Evolutionary conservation across 2,329 filamentous ascomycete genomes (phyloP), one percentile per base, ranked within the genome.

Genomic region (Ilyonectria robusta): DNA sequence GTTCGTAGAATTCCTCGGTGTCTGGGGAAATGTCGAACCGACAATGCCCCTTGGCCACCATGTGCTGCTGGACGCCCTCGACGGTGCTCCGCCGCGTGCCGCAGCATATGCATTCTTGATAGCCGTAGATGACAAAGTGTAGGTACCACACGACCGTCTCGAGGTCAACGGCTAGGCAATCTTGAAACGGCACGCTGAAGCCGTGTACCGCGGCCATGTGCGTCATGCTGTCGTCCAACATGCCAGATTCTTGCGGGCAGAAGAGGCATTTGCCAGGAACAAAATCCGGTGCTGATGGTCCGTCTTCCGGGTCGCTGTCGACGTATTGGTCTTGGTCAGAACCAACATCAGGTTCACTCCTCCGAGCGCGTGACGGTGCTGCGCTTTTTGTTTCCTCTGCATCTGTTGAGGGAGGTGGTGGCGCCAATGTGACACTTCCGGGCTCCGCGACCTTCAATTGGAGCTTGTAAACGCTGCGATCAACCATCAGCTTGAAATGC

Each of bases 131-230:
- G 55, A 88, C 76, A 4, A 86, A 78, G 62, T 84, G 81, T 1
- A 88, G 73, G 58, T 88, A 87, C 23, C 76, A 71, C 13, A 88
- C 75, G 1, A 89, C 73, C 0, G 84, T 83, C 48, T 83, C 83
- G 1, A 83, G 66, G 46, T 87, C 84, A 4, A 87, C 83, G 0
- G 78, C 70, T 1, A 89, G 75, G 9, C 79, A 73, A 1, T 82
- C 72, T 53, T 70, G 77, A 37, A 82, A 73, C 1, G 81, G 82
- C 15, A 88, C 74, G 47, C 81, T 79, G 33, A 89, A 80, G 57
- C 84, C 80, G 71, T 89, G 87, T 3, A 76, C 62, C 29, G 79
- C 79, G 42, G 79, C 80, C 87, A 89, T 89, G 75, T 89, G 87
- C 2, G 62, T 53, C 7, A 86, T 53, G 62, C 81, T 87, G 3